Base-by-base conservation (phyloP, 768 basidiomycete genomes). In the Paxillus involutus region DNA sequence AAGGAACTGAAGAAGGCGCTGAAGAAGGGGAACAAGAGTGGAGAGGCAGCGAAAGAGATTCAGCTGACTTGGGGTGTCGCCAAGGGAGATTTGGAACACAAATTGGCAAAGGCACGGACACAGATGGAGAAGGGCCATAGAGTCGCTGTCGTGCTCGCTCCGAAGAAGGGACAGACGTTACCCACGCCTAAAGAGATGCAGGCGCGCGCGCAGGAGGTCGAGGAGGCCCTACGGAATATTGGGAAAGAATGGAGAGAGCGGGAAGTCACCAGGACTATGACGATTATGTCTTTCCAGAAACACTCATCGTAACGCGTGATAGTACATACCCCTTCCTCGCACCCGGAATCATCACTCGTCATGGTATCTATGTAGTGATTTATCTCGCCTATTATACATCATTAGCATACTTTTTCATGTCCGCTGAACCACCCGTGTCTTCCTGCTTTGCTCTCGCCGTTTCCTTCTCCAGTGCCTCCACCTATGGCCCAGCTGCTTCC, bases 11-110 rank as follows among this genome's bases (percentile, higher is more conserved):
- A 72, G 58, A 67, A 62, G 45, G 72, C 73, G 61, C 52, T 39
- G 58, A 69, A 43, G 65, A 71, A 48, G 66, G 75, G 53, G 54
- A 66, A 19, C 49, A 64, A 57, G 53, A 62, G 52, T 10, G 58
- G 64, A 21, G 64, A 63, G 55, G 71, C 70, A 57, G 64, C 72
- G 50, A 91, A 91, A 73, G 85, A 89, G 72, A 73, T 90, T 5
- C 86, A 88, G 69, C 63, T 93, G 44, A 82, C 84, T 12, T 93
- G 89, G 88, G 76, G 74, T 3, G 79, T 84, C 12, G 81, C 73
- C 7, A 58, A 66, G 30, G 80, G 76, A 7, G 91, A 94, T 61
- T 61, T 85, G 17, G 75, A 74, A 36, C 86, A 86, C 68, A 92
- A 90, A 67, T 54, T 92, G 33, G 74, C 72, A 49, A 85, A 84